Evolutionary conservation across 768 basidiomycete species (phyloP).

Genomic region (Auricularia sp.): DNA sequence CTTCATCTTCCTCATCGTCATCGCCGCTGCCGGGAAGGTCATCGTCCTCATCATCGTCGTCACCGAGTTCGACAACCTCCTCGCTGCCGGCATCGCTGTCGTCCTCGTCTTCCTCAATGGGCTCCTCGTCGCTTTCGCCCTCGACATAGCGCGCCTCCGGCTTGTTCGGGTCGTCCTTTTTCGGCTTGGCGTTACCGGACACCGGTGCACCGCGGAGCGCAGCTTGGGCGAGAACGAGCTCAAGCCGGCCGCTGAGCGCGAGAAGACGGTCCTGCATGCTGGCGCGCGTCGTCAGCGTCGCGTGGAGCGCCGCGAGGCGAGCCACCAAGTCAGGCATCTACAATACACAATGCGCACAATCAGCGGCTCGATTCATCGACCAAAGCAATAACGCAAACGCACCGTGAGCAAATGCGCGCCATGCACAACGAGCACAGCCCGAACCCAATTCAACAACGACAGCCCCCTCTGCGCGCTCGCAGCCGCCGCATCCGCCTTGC

Average conservation of each 20-base stretch:
- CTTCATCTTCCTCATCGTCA: constrained; percentile 39
- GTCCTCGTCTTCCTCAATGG: constrained; percentile 47
- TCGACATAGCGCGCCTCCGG: constrained; percentile 54
- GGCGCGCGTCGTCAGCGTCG: constrained; percentile 69
- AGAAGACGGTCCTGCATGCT: constrained; percentile 77
- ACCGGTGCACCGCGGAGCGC: constrained; percentile 67
- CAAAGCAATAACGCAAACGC: constrained; percentile 22
- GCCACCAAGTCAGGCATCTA: constrained; percentile 90
- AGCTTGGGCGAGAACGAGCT: constrained; percentile 90
- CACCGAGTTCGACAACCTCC: constrained; percentile 27
- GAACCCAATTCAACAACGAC: constrained; percentile 66
- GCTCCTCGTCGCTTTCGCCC: constrained; percentile 57
- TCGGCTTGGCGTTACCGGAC: constrained; percentile 30
- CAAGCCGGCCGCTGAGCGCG: constrained; percentile 79
- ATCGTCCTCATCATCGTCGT: constrained; percentile 40
- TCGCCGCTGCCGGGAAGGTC: constrained; percentile 60
- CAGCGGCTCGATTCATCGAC: not conserved
- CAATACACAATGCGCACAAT: not conserved
- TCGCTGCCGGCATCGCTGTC: constrained; percentile 65
- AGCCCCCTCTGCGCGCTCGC: constrained; percentile 70
- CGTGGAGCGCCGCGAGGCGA: constrained; percentile 75
- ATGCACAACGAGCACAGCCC: constrained; percentile 74
- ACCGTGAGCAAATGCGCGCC: constrained; percentile 93
- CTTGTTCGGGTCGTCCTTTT: constrained; percentile 25
- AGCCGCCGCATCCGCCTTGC: constrained; percentile 70